Evolutionary conservation across 2,329 filamentous ascomycete species (phyloP), one percentile per base, ranked within the genome.

Genomic region (Mycogone perniciosa): DNA sequence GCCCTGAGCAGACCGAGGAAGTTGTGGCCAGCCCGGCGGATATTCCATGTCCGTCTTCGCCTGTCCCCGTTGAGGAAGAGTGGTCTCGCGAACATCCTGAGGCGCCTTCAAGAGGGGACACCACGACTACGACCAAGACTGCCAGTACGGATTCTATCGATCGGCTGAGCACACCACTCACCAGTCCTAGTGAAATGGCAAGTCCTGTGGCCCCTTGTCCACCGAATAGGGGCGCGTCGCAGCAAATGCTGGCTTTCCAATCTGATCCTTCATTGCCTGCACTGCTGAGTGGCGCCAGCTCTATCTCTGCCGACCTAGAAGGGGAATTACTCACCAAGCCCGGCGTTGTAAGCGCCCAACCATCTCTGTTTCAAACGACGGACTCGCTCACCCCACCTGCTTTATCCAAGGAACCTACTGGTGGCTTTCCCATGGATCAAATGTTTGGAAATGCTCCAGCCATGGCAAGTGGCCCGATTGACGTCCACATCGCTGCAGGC

Each of bases 251-350:
- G 11, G 71, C 70, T 3, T 84, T 82, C 62, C 79, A 79, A 50
- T 85, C 81, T 3, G 81, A 85, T 47, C 81, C 81, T 0, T 85
- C 82, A 5, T 66, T 85, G 3, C 82, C 82, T 8, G 81, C 81
- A 6, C 67, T 85, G 6, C 70, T 85, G 8, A 85, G 81, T 51
- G 79, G 81, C 8, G 79, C 81, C 7, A 84, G 81, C 59, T 85
- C 82, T 2, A 75, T 84, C 7, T 85, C 80, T 10, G 80, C 78
- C 1, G 82, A 84, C 57, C 69, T 77, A 26, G 82, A 85, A 55
- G 79, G 76, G 1, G 82, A 85, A 44, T 79, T 82, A 37, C 67
- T 83, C 3, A 67, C 75, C 48, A 71, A 67, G 26, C 77, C 77
- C 7, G 75, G 73, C 5, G 66, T 72, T 5, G 67, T 77, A 6